Percentiles rank a stretch among this genome's conserved stretches.
phyloP scores from a whole-genome alignment of 441 rosid genomes.

The Francoa sonchifolia region DNA sequence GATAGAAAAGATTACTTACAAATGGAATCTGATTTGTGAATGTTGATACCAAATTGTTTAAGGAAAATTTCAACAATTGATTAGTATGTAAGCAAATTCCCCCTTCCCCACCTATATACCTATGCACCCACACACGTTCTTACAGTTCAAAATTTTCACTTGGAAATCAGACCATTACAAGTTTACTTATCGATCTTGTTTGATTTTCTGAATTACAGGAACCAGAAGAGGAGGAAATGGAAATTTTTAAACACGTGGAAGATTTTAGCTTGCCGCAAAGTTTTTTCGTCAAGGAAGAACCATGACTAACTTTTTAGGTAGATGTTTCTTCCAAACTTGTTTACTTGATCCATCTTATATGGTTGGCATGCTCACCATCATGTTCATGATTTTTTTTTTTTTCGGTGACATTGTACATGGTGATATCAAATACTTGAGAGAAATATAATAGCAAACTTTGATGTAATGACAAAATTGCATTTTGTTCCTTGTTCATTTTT shows the following conservation, averaged over 20 bases:
- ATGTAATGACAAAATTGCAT: no score
- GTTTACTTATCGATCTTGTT: constrained; percentile 1
- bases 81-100: no score
- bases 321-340: constrained; percentile 4
- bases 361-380: background rate
- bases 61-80: no score
- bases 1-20: no score
- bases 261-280: constrained; percentile 78
- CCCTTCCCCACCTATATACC: no score
- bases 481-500: no score
- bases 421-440: constrained; percentile 7
- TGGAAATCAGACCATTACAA: no score
- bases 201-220: constrained; percentile 36
- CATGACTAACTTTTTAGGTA: constrained; percentile 11
- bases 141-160: no score
- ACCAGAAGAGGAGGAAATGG: constrained; percentile 79
- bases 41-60: no score
- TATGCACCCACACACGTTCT: no score
- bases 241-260: constrained; percentile 68
- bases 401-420: background rate
- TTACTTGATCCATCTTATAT: constrained; percentile 7
- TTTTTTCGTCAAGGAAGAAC: constrained; percentile 74
- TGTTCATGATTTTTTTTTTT: background rate
- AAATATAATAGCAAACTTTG: no score
- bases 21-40: no score